Evolutionary conservation across 2,329 filamentous ascomycete species (phyloP).

Genomic region (Passalora sequoiae): DNA sequence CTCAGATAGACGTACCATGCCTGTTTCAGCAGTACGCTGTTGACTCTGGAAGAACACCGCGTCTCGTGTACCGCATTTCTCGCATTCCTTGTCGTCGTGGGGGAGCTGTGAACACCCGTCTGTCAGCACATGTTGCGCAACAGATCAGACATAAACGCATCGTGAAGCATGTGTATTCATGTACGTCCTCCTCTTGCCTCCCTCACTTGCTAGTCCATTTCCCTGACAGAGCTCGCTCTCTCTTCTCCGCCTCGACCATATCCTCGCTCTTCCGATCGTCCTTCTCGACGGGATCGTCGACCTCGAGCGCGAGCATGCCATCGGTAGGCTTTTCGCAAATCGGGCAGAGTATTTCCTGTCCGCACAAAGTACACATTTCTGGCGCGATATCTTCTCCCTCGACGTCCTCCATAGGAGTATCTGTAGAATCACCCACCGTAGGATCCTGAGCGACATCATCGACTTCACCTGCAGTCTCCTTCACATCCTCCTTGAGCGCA

Average conservation of each 20-base stretch:
- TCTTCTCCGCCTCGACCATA: slow-evolving; percentile 27
- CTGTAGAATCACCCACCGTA: slow-evolving; percentile 69
- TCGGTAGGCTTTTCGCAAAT: slow-evolving; percentile 47
- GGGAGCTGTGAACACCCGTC: slow-evolving; percentile 24
- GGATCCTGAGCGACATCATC: slow-evolving; percentile 96
- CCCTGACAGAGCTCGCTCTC: slow-evolving; percentile 27
- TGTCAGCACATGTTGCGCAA: slow-evolving; percentile 35
- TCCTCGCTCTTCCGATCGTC: slow-evolving; percentile 24
- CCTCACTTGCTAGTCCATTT: slow-evolving; percentile 10
- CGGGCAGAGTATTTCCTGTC: slow-evolving; percentile 52
- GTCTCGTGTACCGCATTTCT: slow-evolving; percentile 77
- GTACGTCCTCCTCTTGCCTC: slow-evolving; percentile 27
- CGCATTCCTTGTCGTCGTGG: slow-evolving; percentile 66
- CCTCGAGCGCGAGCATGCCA: slow-evolving; percentile 42
- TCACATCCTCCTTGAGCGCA: slow-evolving; percentile 81
- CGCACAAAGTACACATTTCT: slow-evolving; percentile 54
- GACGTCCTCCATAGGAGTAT: slow-evolving; percentile 23
- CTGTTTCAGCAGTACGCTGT: slow-evolving; percentile 91
- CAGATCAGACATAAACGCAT: slow-evolving; percentile 20
- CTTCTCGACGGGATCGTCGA: slow-evolving; percentile 36
- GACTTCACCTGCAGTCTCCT: slow-evolving; percentile 94
- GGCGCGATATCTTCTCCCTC: slow-evolving; percentile 34
- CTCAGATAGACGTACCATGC: slow-evolving; percentile 72
- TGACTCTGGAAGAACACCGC: slow-evolving; percentile 99
- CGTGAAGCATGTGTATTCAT: slow-evolving; percentile 14